Conservation (phyloP, 352 stramenopile genomes). For the Phytophthora pistaciae region DNA sequence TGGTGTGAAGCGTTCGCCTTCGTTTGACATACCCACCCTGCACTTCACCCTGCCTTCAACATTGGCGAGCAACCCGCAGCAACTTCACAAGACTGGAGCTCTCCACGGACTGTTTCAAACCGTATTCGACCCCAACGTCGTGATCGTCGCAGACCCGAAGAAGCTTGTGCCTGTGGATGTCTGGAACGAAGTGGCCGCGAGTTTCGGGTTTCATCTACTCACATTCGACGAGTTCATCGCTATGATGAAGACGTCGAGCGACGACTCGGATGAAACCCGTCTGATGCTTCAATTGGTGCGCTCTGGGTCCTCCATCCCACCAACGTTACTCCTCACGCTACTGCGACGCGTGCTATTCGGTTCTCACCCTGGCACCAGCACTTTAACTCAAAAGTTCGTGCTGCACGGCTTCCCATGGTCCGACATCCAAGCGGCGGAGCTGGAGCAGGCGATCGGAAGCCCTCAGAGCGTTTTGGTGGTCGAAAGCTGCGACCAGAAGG, state of each 20-base stretch:
- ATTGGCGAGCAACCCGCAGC: neutral
- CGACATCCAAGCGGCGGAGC: slow-evolving; percentile 25
- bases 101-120: slow-evolving; percentile 34
- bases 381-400: slow-evolving; percentile 44
- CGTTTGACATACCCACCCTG: slow-evolving; percentile 22
- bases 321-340: slow-evolving; percentile 33
- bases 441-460: slow-evolving; percentile 43
- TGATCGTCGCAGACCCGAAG: slow-evolving; percentile 37
- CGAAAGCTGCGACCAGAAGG: neutral
- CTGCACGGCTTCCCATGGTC: slow-evolving; percentile 55
- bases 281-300: slow-evolving; percentile 32
- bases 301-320: slow-evolving; percentile 36
- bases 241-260: slow-evolving; percentile 28
- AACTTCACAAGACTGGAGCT: neutral
- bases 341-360: slow-evolving; percentile 36
- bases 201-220: slow-evolving; percentile 38
- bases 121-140: slow-evolving; percentile 47
- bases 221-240: slow-evolving; percentile 37
- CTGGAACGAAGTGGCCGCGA: slow-evolving; percentile 17
- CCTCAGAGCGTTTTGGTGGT: slow-evolving; percentile 28
- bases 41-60: slow-evolving; percentile 10
- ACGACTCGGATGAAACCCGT: slow-evolving; percentile 28
- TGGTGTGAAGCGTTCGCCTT: neutral
- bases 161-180: slow-evolving; percentile 6
- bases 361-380: slow-evolving; percentile 8